A percentile compares a stretch with the other conserved stretches of the same genome.
Conservation (phyloP, 1,284 basidiomycete species). For the Puccinia horiana region DNA sequence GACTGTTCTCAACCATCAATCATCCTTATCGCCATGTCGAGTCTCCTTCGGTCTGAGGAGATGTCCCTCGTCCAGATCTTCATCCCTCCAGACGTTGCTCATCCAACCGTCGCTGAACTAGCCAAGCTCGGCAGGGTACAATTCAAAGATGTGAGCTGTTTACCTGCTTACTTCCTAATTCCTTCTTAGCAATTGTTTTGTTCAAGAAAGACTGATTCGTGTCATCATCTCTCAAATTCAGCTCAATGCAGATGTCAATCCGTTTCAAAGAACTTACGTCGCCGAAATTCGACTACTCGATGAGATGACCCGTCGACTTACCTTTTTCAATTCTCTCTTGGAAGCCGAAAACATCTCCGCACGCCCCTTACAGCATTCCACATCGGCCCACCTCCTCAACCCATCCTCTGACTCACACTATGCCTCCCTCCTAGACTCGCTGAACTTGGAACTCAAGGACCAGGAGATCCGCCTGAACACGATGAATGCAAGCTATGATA, state of each 20-base stretch:
- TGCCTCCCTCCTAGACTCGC: constrained; percentile 70
- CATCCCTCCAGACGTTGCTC: constrained; percentile 94
- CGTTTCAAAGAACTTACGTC: constrained; percentile 98
- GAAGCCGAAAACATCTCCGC: constrained; percentile 78
- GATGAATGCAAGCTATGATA: constrained; percentile 94
- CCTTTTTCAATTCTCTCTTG: constrained; percentile 86
- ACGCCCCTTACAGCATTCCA: constrained; percentile 60
- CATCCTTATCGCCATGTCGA: constrained; percentile 2
- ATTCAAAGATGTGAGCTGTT: constrained; percentile 86
- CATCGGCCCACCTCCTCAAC: constrained; percentile 66
- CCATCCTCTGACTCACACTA: constrained; percentile 67
- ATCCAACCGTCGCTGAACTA: constrained; percentile 91
- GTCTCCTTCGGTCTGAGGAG: constrained; percentile 53
- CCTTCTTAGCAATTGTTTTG: constrained; percentile 10
- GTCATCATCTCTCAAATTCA: too few species aligned
- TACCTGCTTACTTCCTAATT: neutral
- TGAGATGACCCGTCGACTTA: constrained; percentile 90
- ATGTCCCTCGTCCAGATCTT: constrained; percentile 99
- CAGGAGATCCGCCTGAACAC: constrained; percentile 81
- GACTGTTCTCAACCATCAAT: neutral
- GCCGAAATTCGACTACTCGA: constrained; percentile 91
- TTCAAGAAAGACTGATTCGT: neutral
- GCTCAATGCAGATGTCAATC: constrained; percentile 91
- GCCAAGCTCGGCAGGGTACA: constrained; percentile 94
- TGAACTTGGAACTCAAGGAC: constrained; percentile 82